Evolutionary conservation across 768 basidiomycete genomes (phyloP), one percentile per base, ranked within the genome.

Genomic region (Cubamyces sp.): DNA sequence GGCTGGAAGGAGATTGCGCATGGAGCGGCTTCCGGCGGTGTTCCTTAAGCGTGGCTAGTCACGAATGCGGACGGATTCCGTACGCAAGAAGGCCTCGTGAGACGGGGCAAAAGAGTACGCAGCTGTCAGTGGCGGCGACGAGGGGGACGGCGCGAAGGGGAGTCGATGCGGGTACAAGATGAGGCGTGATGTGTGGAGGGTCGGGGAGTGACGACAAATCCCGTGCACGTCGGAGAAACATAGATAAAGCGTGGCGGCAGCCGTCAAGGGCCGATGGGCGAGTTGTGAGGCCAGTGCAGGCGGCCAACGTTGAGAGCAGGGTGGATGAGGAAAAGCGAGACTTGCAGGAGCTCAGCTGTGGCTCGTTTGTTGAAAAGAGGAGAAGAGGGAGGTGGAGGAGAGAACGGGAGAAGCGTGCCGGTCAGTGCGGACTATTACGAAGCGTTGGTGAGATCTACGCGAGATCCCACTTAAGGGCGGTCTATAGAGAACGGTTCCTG

Each of bases 341-440:
- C 30, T 40, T 18, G 23, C 46, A 15, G 42, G 59, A 42, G 57
- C 49, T 3, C 18, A n/a, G 42, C 5, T 16, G 42, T 43, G 42
- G 42, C 16, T 16, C 11, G 42, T 18, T 3, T 43, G 18, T 21
- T 21, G 53, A 21, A 14, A 34, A 28, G 16, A 55, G 64, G 18
- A 60, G 59, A 25, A 65, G 25, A 63, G 60, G 23, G 54, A 54
- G 64, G 56, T 65, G 66, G 61, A 57, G 67, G 57, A 65, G 65
- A 64, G 66, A 66, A 60, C 61, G 53, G 57, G 66, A 60, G 65
- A 68, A 65, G 52, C 62, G 67, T 16, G 34, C 69, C 70, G 48
- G 62, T 61, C 21, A 65, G 64, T 49, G 54, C 70, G 60, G 70
- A 67, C 39, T 60, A 43, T 67, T 60, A 64, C 63, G 48, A 60